Conservation (phyloP, 169 alveolate species). For the Eimeria sp. region DNA sequence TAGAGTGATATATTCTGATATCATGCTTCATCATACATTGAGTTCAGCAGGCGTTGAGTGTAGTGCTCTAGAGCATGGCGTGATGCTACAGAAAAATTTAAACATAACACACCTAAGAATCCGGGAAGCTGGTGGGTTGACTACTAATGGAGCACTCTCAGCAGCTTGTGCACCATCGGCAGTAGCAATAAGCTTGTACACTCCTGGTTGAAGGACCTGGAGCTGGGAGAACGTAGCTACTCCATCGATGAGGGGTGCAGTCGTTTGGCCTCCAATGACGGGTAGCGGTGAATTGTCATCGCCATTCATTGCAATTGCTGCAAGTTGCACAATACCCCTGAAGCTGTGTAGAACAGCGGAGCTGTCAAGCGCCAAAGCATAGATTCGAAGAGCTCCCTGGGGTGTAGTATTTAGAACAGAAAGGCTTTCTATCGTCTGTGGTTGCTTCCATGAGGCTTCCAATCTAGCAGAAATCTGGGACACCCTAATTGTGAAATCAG, state of each 20-base stretch:
- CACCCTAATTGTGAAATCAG: constrained; percentile 22
- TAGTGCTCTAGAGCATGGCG: not conserved
- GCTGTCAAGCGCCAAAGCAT: constrained; percentile 51
- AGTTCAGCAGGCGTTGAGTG: not conserved
- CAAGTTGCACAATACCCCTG: constrained; percentile 51
- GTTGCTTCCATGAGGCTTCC: constrained; percentile 32
- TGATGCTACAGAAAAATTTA: not conserved
- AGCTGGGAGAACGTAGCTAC: constrained; percentile 40
- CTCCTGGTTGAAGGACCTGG: constrained; percentile 34
- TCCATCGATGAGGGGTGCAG: constrained; percentile 8
- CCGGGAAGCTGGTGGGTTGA: constrained; percentile 12
- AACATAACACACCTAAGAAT: not conserved
- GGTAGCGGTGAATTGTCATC: not conserved
- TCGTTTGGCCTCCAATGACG: constrained; percentile 38
- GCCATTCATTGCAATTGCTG: constrained; percentile 13
- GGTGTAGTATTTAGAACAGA: constrained; percentile 1
- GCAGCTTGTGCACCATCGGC: constrained; percentile 78
- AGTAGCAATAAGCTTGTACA: constrained; percentile 41
- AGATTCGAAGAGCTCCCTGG: constrained; percentile 33
- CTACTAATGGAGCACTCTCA: constrained; percentile 32
- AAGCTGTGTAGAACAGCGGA: not conserved
- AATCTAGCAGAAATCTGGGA: constrained; percentile 28
- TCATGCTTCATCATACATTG: not conserved
- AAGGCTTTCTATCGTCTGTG: constrained; percentile 9
- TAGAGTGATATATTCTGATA: not conserved